Base-by-base conservation (phyloP, 306 rosid genomes). In the Mucuna pruriens region DNA sequence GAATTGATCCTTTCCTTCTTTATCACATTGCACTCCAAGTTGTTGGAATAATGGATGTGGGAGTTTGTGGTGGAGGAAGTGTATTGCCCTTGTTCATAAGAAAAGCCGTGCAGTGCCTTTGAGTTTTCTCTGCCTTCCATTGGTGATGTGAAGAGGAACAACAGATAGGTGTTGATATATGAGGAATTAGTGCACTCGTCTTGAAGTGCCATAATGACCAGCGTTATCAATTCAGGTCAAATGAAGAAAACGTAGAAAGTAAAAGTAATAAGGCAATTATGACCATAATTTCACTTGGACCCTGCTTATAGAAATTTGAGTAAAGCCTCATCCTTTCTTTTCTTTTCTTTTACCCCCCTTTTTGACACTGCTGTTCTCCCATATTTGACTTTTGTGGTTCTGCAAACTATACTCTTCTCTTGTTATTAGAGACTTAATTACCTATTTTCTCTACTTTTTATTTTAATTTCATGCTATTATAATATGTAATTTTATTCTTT, bases 181-280 rank as follows among this genome's bases (percentile, higher is more conserved):
- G 31, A 57, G 64, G 49, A 55, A 26, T 26, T 17, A 54, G 62
- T 76, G 80, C 52, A 74, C 3, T 75, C 19, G 49, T 66, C n/a
- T 3, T 39, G 9, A 75, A 83, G 49, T 15, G 82, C 64, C 58
- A 83, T 86, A 64, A 86, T 83, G 83, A 75, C 40, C 73, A 71
- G 51, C 83, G 83, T 83, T 83, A 83, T 51, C 17, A 63, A 76
- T 48, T 76, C 76, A 81, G 76, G 88, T 81, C 83, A 72, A 76
- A 79, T 64, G 80, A 83, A 83, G 85, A 83, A 86, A 86, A 80
- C 78, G 81, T 71, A 75, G 29, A 83, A 86, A 79, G 85, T 23
- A 86, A 81, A 86, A 79, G 83, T 79, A 63, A 86, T 70, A 11
- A 36, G 63, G 49, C 66, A 69, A 79, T 82, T 70, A 79, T 85